These are phyloP conservation scores for Cymbidium sinense DNA, from an alignment of 106 monocot genomes.

Conservation along the genomic window DNA sequence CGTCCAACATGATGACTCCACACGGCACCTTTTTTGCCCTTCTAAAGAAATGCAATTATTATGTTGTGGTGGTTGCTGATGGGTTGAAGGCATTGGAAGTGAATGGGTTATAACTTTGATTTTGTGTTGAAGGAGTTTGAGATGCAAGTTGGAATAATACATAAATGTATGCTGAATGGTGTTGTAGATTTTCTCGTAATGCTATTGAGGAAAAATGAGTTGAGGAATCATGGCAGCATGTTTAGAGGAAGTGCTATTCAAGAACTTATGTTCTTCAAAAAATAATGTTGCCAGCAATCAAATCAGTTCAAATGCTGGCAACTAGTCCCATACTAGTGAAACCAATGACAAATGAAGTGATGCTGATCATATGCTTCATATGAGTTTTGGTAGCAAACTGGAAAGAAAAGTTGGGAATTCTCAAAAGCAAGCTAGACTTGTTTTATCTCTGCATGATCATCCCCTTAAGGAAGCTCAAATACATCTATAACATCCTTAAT, in stretches of 20 bases:
- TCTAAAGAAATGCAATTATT: constrained; percentile 55
- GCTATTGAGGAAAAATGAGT: constrained; percentile 83
- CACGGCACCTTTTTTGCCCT: constrained; percentile 50
- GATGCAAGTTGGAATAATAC: constrained; percentile 59
- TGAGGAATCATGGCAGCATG: constrained; percentile 91
- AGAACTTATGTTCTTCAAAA: constrained; percentile 44
- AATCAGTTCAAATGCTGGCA: constrained; percentile 41
- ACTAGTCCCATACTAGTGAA: constrained; percentile 36
- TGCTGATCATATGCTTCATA: constrained; percentile 13
- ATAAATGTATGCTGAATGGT: constrained; percentile 86
- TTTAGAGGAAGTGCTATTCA: constrained; percentile 79
- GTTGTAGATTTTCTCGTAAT: constrained; percentile 86
- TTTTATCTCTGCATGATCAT: constrained; percentile 13
- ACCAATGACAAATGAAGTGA: constrained; percentile 47
- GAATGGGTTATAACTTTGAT: constrained; percentile 45
- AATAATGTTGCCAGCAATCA: constrained; percentile 66
- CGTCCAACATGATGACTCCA: constrained; percentile 61
- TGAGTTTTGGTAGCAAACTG: constrained; percentile 60
- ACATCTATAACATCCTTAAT: constrained; percentile 8
- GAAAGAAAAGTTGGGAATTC: constrained; percentile 30
- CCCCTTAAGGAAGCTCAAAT: constrained; percentile 17
- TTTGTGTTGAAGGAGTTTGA: constrained; percentile 72
- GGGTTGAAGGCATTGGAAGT: constrained; percentile 84
- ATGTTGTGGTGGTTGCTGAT: constrained; percentile 60
- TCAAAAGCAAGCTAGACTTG: constrained; percentile 20